Base-by-base conservation (phyloP, 1,284 basidiomycete genomes). In the Trichosporon ovoides region DNA sequence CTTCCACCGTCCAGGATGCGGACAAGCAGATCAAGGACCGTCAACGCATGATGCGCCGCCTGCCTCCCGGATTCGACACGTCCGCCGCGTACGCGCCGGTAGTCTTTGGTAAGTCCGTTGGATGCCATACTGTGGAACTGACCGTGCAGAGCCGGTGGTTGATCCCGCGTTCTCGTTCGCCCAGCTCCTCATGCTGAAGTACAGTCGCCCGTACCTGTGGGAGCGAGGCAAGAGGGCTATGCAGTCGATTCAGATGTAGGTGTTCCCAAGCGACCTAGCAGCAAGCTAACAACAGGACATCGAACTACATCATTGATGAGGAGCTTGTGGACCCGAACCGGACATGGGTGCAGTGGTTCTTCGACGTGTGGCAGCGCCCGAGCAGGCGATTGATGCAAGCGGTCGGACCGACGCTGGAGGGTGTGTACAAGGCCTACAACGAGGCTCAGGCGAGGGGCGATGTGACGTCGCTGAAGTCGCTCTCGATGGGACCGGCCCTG, bases 371-470 rank as follows among this genome's bases (percentile, higher is more conserved):
- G 20, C n/a, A 14, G 18, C 22, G 35, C 51, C 35, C 35, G 13
- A 24, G 24, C 16, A 52, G 18, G 9, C 6, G 20, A 9, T 7
- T 38, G 19, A 18, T 38, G 38, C 11, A 9, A 14, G 11, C 28
- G n/a, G 12, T 53, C 3, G 7, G 9, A 7, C 18, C 37, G 18
- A 16, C 48, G 24, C 38, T 58, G 2, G 36, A 53, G 52, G 20
- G 57, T 16, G 22, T 38, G 16, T 60, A 60, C 52, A 33, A 51
- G 38, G 22, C 31, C 13, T 60, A 55, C 51, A 57, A 60, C 56
- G 24, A 28, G 34, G 59, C 59, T 11, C 58, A 59, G 50, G 58
- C 58, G 35, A 10, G 22, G 3, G 58, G 53, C 1, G 49, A 59
- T 38, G 16, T 22, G 12, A 12, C 2, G 3, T 38, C 33, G 13